Percentiles rank a stretch among this genome's conserved stretches.
Conservation (phyloP, 352 stramenopile genomes). For the Globisporangium rhizosaccharum region DNA sequence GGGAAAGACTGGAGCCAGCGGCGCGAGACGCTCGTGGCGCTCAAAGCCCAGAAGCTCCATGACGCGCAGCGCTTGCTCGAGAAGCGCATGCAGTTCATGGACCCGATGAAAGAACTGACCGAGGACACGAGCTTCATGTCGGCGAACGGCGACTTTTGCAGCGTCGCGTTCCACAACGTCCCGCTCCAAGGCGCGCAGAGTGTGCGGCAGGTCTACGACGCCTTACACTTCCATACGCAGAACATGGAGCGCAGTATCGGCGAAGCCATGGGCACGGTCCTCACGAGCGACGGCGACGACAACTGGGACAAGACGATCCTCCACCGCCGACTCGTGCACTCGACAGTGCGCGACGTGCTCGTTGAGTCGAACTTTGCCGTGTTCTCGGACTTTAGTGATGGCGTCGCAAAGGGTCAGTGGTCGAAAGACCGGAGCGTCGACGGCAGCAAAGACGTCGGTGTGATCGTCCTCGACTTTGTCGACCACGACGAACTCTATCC, state of each 20-base stretch:
- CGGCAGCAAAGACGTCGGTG: slow-evolving; percentile 14
- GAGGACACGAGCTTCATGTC: slow-evolving; percentile 10
- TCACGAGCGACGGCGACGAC: slow-evolving; percentile 16
- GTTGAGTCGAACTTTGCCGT: slow-evolving; percentile 19
- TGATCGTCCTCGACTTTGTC: slow-evolving; percentile 24
- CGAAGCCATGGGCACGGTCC: slow-evolving; percentile 10
- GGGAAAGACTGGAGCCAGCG: slow-evolving; percentile 27
- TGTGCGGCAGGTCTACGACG: slow-evolving; percentile 13
- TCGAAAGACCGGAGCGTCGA: not conserved
- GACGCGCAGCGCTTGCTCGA: slow-evolving; percentile 39
- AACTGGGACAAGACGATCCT: slow-evolving; percentile 21
- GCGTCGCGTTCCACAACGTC: slow-evolving; percentile 9
- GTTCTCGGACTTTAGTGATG: slow-evolving; percentile 14
- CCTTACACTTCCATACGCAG: slow-evolving; percentile 10
- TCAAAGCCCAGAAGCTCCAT: slow-evolving; percentile 43
- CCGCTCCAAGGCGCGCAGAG: slow-evolving; percentile 3
- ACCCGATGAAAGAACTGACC: slow-evolving; percentile 10
- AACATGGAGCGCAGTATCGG: slow-evolving; percentile 15
- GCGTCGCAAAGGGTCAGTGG: slow-evolving; percentile 6
- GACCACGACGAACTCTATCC: slow-evolving; percentile 34
- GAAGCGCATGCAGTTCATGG: slow-evolving; percentile 41
- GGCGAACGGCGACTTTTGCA: slow-evolving; percentile 13
- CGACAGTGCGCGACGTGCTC: slow-evolving; percentile 14
- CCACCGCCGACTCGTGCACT: slow-evolving; percentile 12
- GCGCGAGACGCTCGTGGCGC: slow-evolving; percentile 25